A percentile compares a stretch with the other conserved stretches of the same genome.
Conservation (phyloP, 345 rosid species). For the Ailanthus altissimus region DNA sequence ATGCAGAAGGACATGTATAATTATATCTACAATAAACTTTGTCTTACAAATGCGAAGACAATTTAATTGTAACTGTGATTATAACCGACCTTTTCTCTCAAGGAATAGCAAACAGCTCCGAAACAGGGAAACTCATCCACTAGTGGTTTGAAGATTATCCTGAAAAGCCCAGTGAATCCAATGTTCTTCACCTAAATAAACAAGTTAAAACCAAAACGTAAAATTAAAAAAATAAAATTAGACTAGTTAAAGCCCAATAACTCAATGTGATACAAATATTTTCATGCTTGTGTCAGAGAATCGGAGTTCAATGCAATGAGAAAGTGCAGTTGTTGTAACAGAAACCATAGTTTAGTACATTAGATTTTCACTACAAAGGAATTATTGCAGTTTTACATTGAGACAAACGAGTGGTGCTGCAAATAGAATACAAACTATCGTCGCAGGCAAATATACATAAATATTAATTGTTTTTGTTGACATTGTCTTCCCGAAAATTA, state of each 20-base stretch:
- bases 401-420: too few relatives aligned
- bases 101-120: conserved; percentile 81
- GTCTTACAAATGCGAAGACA: neutral
- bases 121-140: conserved; percentile 85
- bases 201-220: conserved; percentile 19
- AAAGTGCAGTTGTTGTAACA: too few relatives aligned
- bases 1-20: neutral
- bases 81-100: conserved; percentile 61
- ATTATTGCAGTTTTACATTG: too few relatives aligned
- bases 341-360: too few relatives aligned
- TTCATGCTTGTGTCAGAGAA: too few relatives aligned
- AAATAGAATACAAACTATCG: too few relatives aligned
- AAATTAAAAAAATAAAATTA: neutral
- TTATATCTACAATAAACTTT: neutral
- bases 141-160: conserved; percentile 87
- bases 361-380: too few relatives aligned
- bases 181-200: conserved; percentile 73
- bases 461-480: too few relatives aligned
- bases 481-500: too few relatives aligned
- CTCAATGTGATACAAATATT: too few relatives aligned
- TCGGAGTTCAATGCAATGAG: too few relatives aligned
- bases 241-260: neutral
- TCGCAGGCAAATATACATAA: too few relatives aligned
- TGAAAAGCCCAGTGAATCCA: conserved; percentile 90
- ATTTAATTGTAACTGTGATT: neutral